Evolutionary conservation across 768 basidiomycete genomes (phyloP), one percentile per base, ranked within the genome.

Genomic region (Tricholoma sp.): DNA sequence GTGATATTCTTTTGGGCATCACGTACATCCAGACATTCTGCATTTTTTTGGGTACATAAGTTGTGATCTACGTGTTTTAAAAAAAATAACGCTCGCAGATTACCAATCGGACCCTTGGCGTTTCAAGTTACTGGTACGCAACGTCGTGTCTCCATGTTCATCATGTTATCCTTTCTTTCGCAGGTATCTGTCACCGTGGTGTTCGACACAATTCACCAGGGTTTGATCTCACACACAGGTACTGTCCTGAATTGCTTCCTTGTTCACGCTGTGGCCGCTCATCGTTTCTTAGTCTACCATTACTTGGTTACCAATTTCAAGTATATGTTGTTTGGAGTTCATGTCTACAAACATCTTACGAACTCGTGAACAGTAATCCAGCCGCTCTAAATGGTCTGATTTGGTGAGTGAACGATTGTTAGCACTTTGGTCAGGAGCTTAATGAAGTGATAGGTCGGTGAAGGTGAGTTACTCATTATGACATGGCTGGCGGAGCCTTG

Each of bases 291-390:
- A 65, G 64, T 63, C 0, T 65, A 62, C 19, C 59, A 63, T 47
- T 65, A 65, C 34, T 58, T 61, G 31, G 35, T 65, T 35, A 55
- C 62, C 7, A 64, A 62, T 51, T 65, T 52, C 56, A 56, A 62
- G 64, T 65, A 12, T n/a, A 10, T 10, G 8, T 10, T 5, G 39
- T 41, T n/a, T 14, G 5, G 10, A 19, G 14, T n/a, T 27, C 18
- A 14, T 24, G 10, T 14, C 32, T n/a, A 11, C 22, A 11, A 2
- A 19, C 16, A 11, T 10, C 32, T 11, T 37, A 19, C 5, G 24
- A 21, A n/a, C n/a, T n/a, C 45, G 16, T 7, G 8, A 7, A 19
- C 32, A 74, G 72, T 52, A 60, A 69, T 32, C 64, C 65, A 5
- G 52, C 62, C 11, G 24, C 56, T 9, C 64, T 74, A 9, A 59